phyloP scores from a whole-genome alignment of 257 asterid genomes.

The Solanum corneliomulleri region DNA sequence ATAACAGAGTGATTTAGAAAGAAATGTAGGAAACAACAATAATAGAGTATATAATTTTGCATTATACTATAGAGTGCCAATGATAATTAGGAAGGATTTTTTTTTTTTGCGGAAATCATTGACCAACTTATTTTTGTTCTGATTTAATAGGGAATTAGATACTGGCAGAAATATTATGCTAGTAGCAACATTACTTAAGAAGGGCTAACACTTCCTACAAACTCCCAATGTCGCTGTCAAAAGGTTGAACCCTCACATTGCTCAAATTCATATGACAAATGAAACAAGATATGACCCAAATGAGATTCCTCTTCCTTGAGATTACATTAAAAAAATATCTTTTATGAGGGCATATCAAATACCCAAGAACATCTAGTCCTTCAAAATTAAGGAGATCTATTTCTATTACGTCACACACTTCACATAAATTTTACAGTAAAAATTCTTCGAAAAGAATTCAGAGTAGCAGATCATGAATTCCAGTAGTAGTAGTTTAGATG shows the following conservation, averaged over 20 bases:
- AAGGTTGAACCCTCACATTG: slow-evolving; percentile 36
- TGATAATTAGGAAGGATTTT: neutral
- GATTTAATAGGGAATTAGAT: neutral
- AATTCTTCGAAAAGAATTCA: too few species aligned
- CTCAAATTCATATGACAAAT: slow-evolving; percentile 5
- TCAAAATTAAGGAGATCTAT: too few species aligned
- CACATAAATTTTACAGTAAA: too few species aligned
- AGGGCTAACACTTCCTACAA: slow-evolving; percentile 30
- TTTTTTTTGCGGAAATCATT: neutral
- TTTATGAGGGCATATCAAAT: too few species aligned
- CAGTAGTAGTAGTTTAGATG: too few species aligned
- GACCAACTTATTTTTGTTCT: neutral
- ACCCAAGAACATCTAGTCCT: too few species aligned
- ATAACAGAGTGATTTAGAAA: neutral
- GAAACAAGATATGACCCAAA: too few species aligned
- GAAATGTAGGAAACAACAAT: neutral
- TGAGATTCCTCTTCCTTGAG: too few species aligned
- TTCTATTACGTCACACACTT: too few species aligned
- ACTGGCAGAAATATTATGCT: slow-evolving; percentile 18
- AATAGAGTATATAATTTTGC: neutral
- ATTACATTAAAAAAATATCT: too few species aligned
- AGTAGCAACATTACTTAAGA: slow-evolving; percentile 40
- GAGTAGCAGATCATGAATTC: too few species aligned
- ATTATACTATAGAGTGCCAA: neutral
- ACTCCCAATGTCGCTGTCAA: slow-evolving; percentile 36